Evolutionary conservation across 345 rosid species (phyloP).

Genomic region (Aquilaria yunnanensis): DNA sequence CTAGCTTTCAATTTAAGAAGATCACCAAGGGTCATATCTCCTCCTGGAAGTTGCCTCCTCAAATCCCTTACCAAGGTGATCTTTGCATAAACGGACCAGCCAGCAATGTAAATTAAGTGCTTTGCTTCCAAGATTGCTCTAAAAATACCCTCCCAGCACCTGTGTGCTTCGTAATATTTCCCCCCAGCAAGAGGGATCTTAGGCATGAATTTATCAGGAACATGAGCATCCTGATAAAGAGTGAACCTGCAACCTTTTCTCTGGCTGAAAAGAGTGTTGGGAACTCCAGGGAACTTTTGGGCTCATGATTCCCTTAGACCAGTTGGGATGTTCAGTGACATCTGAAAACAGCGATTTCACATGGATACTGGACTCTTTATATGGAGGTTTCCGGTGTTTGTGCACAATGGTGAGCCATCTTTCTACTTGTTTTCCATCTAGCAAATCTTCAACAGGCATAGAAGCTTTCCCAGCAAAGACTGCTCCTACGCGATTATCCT

Average conservation of each 20-base stretch:
- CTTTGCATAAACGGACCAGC: conserved; percentile 45
- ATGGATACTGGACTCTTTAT: conserved; percentile 29
- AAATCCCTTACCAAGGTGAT: conserved; percentile 39
- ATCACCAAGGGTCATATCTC: conserved; percentile 41
- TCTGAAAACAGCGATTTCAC: conserved; percentile 32
- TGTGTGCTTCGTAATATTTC: conserved; percentile 23
- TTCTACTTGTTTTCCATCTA: conserved; percentile 31
- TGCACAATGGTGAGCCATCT: conserved; percentile 31
- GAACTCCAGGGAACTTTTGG: conserved; percentile 38
- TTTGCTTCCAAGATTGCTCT: conserved; percentile 38
- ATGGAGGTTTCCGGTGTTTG: conserved; percentile 17
- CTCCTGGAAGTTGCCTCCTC: conserved; percentile 24
- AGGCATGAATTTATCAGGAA: conserved; percentile 24
- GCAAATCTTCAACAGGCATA: conserved; percentile 28
- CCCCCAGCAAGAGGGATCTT: conserved; percentile 28
- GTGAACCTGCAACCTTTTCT: conserved; percentile 38
- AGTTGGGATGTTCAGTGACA: conserved; percentile 19
- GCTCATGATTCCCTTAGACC: conserved; percentile 41
- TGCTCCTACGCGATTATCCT: conserved; percentile 27
- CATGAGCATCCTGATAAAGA: conserved; percentile 59
- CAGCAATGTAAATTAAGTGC: conserved; percentile 45
- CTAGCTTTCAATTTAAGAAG: conserved; percentile 42
- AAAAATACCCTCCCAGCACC: conserved; percentile 55
- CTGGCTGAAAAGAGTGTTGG: conserved; percentile 38
- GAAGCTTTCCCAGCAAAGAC: conserved; percentile 36